Evolutionary conservation across 169 alveolate species (phyloP).

Genomic region (Cryptosporidium bovis): DNA sequence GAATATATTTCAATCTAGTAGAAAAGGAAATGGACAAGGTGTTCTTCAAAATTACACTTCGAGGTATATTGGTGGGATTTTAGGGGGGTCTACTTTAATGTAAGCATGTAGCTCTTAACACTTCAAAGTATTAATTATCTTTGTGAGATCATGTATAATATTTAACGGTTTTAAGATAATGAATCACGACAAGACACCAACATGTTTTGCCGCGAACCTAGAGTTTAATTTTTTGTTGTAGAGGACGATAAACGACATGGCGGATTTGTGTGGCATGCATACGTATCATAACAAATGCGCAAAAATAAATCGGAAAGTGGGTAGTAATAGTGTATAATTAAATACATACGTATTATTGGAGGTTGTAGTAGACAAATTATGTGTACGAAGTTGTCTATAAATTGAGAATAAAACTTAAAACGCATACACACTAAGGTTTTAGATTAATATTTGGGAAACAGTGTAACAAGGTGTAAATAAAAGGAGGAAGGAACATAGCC

Average conservation of each 20-base stretch:
- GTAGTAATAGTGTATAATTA: too few species aligned
- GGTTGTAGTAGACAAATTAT: constrained; percentile 28
- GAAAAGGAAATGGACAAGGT: too few species aligned
- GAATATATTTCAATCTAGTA: too few species aligned
- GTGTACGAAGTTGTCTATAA: constrained; percentile 41
- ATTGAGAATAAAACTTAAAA: constrained; percentile 15
- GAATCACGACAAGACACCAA: too few species aligned
- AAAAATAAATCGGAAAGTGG: background rate
- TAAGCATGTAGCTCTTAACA: too few species aligned
- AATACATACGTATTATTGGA: too few species aligned
- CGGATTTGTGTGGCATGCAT: constrained; percentile 75
- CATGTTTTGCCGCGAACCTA: background rate
- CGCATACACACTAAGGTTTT: constrained; percentile 29
- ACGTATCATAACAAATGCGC: constrained; percentile 25
- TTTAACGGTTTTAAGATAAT: too few species aligned
- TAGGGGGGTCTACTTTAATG: too few species aligned
- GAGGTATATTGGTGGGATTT: too few species aligned
- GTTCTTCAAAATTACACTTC: too few species aligned
- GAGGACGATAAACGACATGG: constrained; percentile 46
- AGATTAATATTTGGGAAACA: background rate
- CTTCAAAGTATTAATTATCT: too few species aligned
- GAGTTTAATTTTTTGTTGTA: background rate
- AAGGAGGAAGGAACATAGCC: constrained; percentile 11
- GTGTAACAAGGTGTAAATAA: constrained; percentile 1
- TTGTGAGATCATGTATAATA: too few species aligned